Evolutionary conservation across 768 basidiomycete species (phyloP), one percentile per base, ranked within the genome.

Genomic region (Lentinula guzmanii): DNA sequence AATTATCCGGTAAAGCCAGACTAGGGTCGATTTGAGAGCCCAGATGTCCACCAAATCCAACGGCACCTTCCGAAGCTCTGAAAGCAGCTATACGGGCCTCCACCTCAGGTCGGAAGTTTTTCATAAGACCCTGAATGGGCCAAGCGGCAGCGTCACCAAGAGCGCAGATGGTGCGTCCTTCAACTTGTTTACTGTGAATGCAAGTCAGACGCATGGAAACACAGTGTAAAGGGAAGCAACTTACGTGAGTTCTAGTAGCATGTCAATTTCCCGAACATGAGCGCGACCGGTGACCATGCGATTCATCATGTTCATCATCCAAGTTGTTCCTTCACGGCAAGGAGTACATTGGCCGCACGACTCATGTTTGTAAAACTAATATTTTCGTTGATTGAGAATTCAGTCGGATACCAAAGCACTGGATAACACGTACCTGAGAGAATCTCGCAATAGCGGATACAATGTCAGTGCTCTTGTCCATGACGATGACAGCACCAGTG

Each of bases 261-360:
- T 98, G 74, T 98, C 96, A 62, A 99, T 98, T 78, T 99, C 96
- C 62, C 96, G 87, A 65, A 82, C 81, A 69, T 95, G 92, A 0
- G 89, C 92, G 10, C 95, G 84, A 2, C 96, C 96, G 70, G 92
- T 90, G 16, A 91, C 93, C 80, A 99, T 86, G 52, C 96, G 88
- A 72, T 93, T 84, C 96, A 99, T 99, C 94, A 98, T 98, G 76
- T 98, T 96, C 86, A 90, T 93, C 91, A 99, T 93, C 96, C 96
- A 98, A 0, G 94, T 97, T 2, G 96, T 98, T 41, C 95, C 94
- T 69, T 95, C 91, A 64, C 93, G 78, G 72, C 94, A 96, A 3
- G 95, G 94, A 10, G 94, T 95, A 68, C 95, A 98, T 71, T 98
- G 96, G 13, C 96, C 95, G 67, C 95, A 98, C 1, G 94, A 96